These are phyloP conservation scores for Schizosaccharomyces japonicus DNA, from an alignment of 805 yeast species.

Conservation along the genomic window DNA sequence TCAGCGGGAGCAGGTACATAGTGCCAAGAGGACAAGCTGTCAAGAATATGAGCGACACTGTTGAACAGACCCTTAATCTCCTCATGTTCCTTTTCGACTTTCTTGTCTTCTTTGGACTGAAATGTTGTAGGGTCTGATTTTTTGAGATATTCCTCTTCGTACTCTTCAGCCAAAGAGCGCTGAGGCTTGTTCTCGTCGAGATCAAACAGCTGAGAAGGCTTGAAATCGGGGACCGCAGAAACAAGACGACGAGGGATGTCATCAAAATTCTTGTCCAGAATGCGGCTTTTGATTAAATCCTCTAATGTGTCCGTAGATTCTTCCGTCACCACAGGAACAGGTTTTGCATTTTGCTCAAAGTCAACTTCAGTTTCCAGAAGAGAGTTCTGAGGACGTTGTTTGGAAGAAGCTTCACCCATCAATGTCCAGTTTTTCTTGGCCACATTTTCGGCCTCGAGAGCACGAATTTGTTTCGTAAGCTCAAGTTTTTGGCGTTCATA, in stretches of 20 bases:
- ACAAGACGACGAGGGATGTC: conserved; percentile 37
- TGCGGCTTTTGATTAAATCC: conserved; percentile 66
- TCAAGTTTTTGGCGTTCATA: conserved; percentile 49
- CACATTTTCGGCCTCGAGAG: conserved; percentile 64
- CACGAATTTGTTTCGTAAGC: conserved; percentile 51
- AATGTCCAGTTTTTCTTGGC: conserved; percentile 85
- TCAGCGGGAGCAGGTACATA: conserved; percentile 78
- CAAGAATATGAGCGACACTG: conserved; percentile 44
- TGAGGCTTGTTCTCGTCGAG: conserved; percentile 63
- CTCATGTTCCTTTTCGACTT: conserved; percentile 45
- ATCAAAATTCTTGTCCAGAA: conserved; percentile 37
- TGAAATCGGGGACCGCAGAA: conserved; percentile 36
- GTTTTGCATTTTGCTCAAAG: conserved; percentile 81
- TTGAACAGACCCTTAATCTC: conserved; percentile 49
- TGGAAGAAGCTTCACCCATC: conserved; percentile 73
- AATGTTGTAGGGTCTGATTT: conserved; percentile 19
- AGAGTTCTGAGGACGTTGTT: conserved; percentile 65
- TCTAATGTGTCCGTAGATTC: conserved; percentile 72
- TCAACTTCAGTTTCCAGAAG: conserved; percentile 59
- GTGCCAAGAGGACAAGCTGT: conserved; percentile 81
- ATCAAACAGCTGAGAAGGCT: conserved; percentile 30
- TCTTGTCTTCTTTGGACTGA: conserved; percentile 32
- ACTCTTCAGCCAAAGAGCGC: conserved; percentile 73
- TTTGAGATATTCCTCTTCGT: conserved; percentile 53
- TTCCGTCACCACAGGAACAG: conserved; percentile 82